Conservation (phyloP, 2,329 filamentous ascomycete genomes). For the Zasmidium angulare region DNA sequence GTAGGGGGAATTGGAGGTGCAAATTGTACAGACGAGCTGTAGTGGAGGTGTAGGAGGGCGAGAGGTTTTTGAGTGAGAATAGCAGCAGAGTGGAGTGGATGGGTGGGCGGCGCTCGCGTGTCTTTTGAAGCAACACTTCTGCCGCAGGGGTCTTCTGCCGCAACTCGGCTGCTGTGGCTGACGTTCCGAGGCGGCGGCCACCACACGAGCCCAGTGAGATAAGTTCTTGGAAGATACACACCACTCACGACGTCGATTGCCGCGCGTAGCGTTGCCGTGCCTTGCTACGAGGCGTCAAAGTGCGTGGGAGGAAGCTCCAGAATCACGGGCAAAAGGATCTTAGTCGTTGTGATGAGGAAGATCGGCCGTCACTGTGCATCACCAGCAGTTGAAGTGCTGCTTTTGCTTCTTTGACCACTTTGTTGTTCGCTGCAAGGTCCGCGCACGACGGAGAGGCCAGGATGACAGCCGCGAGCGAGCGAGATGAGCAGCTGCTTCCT, state of each 20-base stretch:
- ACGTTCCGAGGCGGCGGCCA: not conserved
- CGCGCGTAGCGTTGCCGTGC: not conserved
- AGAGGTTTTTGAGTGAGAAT: not conserved
- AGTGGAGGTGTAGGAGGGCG: not conserved
- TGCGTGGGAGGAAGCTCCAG: not conserved
- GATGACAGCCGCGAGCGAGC: no score
- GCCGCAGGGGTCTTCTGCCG: constrained; percentile 2
- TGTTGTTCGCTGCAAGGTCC: not conserved
- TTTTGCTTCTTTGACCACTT: not conserved
- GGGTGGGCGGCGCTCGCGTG: constrained; percentile 1
- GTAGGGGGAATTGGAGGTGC: not conserved
- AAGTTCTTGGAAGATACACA: not conserved
- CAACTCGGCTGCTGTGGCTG: not conserved
- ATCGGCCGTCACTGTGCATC: not conserved
- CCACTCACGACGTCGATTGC: not conserved
- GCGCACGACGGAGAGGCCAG: not conserved
- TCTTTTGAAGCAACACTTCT: constrained; percentile 6
- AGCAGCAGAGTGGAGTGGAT: not conserved
- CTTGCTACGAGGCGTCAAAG: not conserved
- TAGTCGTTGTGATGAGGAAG: not conserved
- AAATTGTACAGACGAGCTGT: not conserved
- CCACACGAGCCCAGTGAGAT: not conserved
- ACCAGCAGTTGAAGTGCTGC: not conserved
- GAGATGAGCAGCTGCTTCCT: not conserved
- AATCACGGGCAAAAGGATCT: not conserved